Evolutionary conservation across 2,329 filamentous ascomycete genomes (phyloP), one percentile per base, ranked within the genome.

Genomic region (Trichoderma sp.): DNA sequence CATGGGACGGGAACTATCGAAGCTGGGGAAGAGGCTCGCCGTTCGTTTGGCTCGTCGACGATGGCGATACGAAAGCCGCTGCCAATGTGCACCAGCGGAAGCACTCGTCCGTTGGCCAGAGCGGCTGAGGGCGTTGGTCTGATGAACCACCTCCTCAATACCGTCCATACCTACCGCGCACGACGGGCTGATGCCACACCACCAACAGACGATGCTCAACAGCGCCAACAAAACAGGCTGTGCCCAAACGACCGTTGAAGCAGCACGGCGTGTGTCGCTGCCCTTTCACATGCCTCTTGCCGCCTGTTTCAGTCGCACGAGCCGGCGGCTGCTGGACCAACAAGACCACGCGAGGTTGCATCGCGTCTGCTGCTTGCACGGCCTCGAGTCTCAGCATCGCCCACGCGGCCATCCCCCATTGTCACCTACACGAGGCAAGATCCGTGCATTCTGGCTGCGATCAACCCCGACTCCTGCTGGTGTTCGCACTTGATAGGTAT

Each of bases 261-360:
- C 24, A 43, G 10, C 12, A 43, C 45, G 30, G 44, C 21, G 14
- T 39, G 56, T 17, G 21, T 48, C 26, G 41, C n/a, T 54, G 2
- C 50, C 19, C 14, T 34, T 41, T 63, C 59, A 54, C 60, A 63
- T 63, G 60, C 60, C 30, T 63, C 60, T 44, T 47, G 41, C 50
- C 60, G 39, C 41, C 41, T 19, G 60, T 63, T 54, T 63, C 60
- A 55, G 60, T 63, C 60, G 50, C 50, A 63, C 60, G n/a, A 30
- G 26, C 57, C 50, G 60, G 60, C 60, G 50, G 60, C 41, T 63
- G 60, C 21, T 55, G 50, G 34, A 43, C 60, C 60, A 63, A 63
- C 60, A 63, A 55, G 24, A 45, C 52, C 39, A 3, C 30, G 39
- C 34, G 12, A 41, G 30, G 41, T 43, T 9, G 24, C 24, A 45